Evolutionary conservation across 495 filamentous ascomycete genomes (phyloP).

Genomic region (Aspergillus leporis): DNA sequence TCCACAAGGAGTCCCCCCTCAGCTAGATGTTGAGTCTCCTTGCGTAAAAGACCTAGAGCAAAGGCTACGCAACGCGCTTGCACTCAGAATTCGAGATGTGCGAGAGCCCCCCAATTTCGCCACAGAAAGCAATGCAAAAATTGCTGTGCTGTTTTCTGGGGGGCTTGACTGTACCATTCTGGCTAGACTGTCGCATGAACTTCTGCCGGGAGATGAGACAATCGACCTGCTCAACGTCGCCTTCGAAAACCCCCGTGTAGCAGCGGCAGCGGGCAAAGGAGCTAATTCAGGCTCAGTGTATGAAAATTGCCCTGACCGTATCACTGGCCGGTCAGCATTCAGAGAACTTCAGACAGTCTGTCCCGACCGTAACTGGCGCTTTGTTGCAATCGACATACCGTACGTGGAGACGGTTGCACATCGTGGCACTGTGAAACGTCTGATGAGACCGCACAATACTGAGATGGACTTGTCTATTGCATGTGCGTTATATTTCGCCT

Average conservation of each 20-base stretch:
- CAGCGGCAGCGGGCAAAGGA: slow-evolving; percentile 36
- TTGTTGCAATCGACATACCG: slow-evolving; percentile 81
- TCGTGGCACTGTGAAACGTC: slow-evolving; percentile 63
- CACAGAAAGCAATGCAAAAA: slow-evolving; percentile 42
- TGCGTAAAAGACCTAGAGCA: slow-evolving; percentile 58
- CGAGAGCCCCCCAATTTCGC: slow-evolving; percentile 49
- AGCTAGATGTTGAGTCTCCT: slow-evolving; percentile 48
- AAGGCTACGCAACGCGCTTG: slow-evolving; percentile 63
- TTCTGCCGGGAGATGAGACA: slow-evolving; percentile 62
- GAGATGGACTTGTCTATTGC: slow-evolving; percentile 99
- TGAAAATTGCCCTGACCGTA: slow-evolving; percentile 84
- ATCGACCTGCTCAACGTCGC: slow-evolving; percentile 95
- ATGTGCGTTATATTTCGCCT: slow-evolving; percentile 88
- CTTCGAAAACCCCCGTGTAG: slow-evolving; percentile 87
- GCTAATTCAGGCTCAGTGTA: slow-evolving; percentile 54
- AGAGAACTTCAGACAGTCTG: slow-evolving; percentile 71
- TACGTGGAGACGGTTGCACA: slow-evolving; percentile 73
- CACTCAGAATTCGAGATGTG: slow-evolving; percentile 65
- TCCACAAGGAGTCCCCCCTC: slow-evolving; percentile 34
- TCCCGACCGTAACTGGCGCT: slow-evolving; percentile 72
- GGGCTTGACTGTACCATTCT: slow-evolving; percentile 91
- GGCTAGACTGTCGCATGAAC: slow-evolving; percentile 78
- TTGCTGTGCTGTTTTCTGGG: slow-evolving; percentile 91
- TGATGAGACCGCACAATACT: slow-evolving; percentile 92
- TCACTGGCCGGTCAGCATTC: slow-evolving; percentile 77